Evolutionary conservation across 352 stramenopile genomes (phyloP).

Genomic region (Globisporangium nagaii): DNA sequence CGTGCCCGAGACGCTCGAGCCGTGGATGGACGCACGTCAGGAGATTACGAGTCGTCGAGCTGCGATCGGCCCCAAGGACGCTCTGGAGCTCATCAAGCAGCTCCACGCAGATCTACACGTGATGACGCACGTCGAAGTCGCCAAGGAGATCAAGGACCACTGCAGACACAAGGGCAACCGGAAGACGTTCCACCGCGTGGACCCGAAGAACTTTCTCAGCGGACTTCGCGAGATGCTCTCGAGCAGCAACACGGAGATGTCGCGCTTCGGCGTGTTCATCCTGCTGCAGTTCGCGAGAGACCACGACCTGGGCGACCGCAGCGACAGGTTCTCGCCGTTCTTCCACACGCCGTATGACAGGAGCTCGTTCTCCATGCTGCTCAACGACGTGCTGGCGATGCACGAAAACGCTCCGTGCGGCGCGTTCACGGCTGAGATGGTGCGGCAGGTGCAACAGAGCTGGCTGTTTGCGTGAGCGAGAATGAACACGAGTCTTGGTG

Average conservation of each 20-base stretch:
- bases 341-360: slow-evolving; percentile 59
- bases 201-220: slow-evolving; percentile 34
- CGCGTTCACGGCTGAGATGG: slow-evolving; percentile 44
- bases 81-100: slow-evolving; percentile 43
- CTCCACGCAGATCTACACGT: slow-evolving; percentile 55
- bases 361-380: slow-evolving; percentile 42
- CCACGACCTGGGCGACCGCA: slow-evolving; percentile 12
- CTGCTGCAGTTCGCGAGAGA: slow-evolving; percentile 59
- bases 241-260: slow-evolving; percentile 42
- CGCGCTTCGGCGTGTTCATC: slow-evolving; percentile 63
- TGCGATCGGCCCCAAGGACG: slow-evolving; percentile 45
- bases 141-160: slow-evolving; percentile 64
- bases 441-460: slow-evolving; percentile 47
- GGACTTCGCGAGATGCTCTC: slow-evolving; percentile 56
- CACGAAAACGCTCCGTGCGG: slow-evolving; percentile 24
- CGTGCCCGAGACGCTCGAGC: slow-evolving; percentile 35
- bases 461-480: slow-evolving; percentile 46
- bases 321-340: slow-evolving; percentile 23
- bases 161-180: slow-evolving; percentile 67
- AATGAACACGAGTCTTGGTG: too few species aligned
- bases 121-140: slow-evolving; percentile 57
- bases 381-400: slow-evolving; percentile 24
- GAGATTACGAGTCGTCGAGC: slow-evolving; percentile 36
- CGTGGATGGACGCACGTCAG: slow-evolving; percentile 54
- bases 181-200: slow-evolving; percentile 37